phyloP scores from a whole-genome alignment of 2,329 filamentous ascomycete species.

The Sphaerulina musiva region DNA sequence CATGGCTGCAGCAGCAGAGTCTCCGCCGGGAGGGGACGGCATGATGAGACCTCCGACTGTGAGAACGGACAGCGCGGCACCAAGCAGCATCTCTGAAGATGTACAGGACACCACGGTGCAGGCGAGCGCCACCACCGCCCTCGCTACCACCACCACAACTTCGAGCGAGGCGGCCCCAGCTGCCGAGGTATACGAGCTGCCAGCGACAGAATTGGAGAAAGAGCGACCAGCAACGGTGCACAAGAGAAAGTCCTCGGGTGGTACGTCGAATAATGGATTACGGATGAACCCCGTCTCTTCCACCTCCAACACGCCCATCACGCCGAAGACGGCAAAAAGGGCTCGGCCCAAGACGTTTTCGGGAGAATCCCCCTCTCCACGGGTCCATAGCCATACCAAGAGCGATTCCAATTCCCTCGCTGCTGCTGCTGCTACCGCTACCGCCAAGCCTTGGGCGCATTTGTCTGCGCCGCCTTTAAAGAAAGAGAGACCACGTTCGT shows the following conservation, averaged over 20 bases:
- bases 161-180: not conserved
- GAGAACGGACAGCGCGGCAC: constrained; percentile 1
- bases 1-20: not conserved
- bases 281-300: constrained; percentile 31
- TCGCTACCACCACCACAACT: not conserved
- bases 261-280: constrained; percentile 22
- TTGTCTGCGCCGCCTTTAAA: constrained; percentile 4
- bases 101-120: not conserved
- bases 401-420: not conserved
- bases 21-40: not conserved
- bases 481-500: constrained; percentile 15
- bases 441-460: not conserved
- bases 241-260: constrained; percentile 16
- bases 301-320: constrained; percentile 2
- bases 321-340: constrained; percentile 10
- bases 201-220: constrained; percentile 16
- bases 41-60: not conserved
- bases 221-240: constrained; percentile 25
- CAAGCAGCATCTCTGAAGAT: constrained; percentile 2
- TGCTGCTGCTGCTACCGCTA: not conserved
- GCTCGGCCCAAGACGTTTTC: constrained; percentile 28
- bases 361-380: constrained; percentile 8
- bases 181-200: constrained; percentile 26
- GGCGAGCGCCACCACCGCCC: not conserved
- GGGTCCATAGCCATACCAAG: constrained; percentile 14